Evolutionary conservation across 192 early-diverging fungal species (phyloP).

Genomic region (Backusella circina): DNA sequence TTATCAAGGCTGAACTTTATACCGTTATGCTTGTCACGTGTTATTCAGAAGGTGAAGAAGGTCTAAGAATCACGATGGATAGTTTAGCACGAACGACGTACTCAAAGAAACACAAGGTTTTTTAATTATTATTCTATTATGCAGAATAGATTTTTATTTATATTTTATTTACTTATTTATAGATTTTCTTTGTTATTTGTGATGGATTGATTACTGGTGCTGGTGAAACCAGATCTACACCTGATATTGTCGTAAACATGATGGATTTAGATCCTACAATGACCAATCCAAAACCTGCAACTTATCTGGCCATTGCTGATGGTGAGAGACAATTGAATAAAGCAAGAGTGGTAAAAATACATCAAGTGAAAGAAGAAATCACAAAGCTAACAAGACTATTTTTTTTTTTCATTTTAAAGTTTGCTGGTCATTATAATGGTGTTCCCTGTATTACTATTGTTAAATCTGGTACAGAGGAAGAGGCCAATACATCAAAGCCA

Average conservation of each 20-base stretch:
- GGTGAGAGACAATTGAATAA: conserved; percentile 81
- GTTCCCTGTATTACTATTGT: conserved; percentile 67
- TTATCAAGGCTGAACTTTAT: conserved; percentile 50
- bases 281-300: conserved; percentile 68
- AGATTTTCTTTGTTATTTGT: conserved; percentile 84
- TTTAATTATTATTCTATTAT: conserved; percentile 38
- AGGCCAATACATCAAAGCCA: conserved; percentile 61
- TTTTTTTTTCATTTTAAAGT: conserved; percentile 31
- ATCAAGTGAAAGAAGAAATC: not conserved
- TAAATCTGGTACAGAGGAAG: conserved; percentile 68
- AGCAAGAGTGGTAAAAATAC: conserved; percentile 66
- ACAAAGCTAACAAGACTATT: not conserved
- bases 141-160: conserved; percentile 62
- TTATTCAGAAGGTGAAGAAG: conserved; percentile 88
- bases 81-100: conserved; percentile 80
- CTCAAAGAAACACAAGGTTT: conserved; percentile 78
- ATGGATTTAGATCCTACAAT: conserved; percentile 61
- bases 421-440: conserved; percentile 72
- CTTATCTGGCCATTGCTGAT: conserved; percentile 76
- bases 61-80: conserved; percentile 79
- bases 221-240: conserved; percentile 69
- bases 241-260: conserved; percentile 78
- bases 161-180: conserved; percentile 31
- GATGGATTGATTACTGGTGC: conserved; percentile 90
- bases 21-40: conserved; percentile 82